A percentile compares a stretch with the other conserved stretches of the same genome.
These are phyloP conservation scores for Aquilaria sinensis DNA, from an alignment of 345 rosid genomes.

Conservation along the genomic window DNA sequence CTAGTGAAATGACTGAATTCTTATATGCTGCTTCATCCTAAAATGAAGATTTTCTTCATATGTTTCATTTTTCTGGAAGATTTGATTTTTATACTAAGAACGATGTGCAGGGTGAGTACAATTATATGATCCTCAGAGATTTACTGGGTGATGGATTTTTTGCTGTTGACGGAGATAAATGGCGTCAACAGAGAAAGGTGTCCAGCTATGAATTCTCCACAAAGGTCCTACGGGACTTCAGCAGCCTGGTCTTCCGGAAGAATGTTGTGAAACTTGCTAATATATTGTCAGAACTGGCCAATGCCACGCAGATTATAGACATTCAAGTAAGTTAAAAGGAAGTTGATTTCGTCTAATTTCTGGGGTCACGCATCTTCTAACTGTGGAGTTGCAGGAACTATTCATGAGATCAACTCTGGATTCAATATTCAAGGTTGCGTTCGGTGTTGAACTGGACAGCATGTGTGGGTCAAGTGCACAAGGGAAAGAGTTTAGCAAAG, in stretches of 20 bases:
- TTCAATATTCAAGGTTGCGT: slow-evolving; percentile 54
- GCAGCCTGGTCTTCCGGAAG: slow-evolving; percentile 31
- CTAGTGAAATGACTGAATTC: neutral
- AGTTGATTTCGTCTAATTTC: too few species aligned
- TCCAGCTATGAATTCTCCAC: slow-evolving; percentile 47
- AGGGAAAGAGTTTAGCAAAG: slow-evolving; percentile 28
- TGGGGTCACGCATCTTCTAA: neutral
- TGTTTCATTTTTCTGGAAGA: neutral
- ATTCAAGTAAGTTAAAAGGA: slow-evolving; percentile 26
- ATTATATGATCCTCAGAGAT: slow-evolving; percentile 30
- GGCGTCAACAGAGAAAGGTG: slow-evolving; percentile 48
- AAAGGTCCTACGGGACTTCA: slow-evolving; percentile 37
- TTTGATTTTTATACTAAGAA: neutral
- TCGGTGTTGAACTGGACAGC: slow-evolving; percentile 50
- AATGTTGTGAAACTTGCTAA: slow-evolving; percentile 33
- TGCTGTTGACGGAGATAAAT: slow-evolving; percentile 41
- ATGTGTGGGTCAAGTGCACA: slow-evolving; percentile 48
- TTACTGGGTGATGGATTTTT: slow-evolving; percentile 47
- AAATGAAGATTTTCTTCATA: neutral
- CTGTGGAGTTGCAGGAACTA: slow-evolving; percentile 29
- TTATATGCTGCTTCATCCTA: neutral
- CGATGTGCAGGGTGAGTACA: slow-evolving; percentile 31
- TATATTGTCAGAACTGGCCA: slow-evolving; percentile 27
- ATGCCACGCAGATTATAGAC: slow-evolving; percentile 19
- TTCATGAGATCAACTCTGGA: slow-evolving; percentile 60